phyloP scores from a whole-genome alignment of 139 green algal species.

The Chlorella sp. region DNA sequence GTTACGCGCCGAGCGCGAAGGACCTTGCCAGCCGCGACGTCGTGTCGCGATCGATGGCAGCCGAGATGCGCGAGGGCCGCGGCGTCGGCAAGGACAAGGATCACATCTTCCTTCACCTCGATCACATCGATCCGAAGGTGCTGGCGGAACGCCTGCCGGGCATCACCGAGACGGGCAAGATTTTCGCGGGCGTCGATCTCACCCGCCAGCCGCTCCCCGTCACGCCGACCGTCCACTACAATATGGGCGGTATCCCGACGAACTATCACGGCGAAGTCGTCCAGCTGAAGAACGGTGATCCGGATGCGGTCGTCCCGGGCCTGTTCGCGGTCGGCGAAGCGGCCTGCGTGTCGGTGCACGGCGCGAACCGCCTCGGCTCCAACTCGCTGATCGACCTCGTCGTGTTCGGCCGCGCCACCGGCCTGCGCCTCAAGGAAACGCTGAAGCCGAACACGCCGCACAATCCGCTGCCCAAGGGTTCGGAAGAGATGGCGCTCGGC shows the following conservation, averaged over 20 bases:
- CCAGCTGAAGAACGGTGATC: conserved; percentile 58
- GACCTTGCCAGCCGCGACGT: conserved; percentile 98
- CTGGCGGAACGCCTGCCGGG: conserved; percentile 96
- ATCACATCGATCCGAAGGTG: conserved; percentile 97
- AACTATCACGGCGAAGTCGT: conserved; percentile 87
- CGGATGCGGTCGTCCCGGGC: conserved; percentile 90
- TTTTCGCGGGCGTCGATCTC: conserved; percentile 93
- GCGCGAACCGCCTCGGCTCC: conserved; percentile 98
- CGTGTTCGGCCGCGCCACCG: conserved; percentile 97
- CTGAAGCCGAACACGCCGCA: conserved; percentile 87
- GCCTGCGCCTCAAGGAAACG: conserved; percentile 73
- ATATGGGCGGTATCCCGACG: conserved; percentile 99
- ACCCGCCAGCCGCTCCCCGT: conserved; percentile 76
- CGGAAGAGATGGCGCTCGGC: conserved; percentile 80
- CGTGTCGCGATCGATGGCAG: conserved; percentile 93
- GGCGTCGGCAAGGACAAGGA: conserved; percentile 82
- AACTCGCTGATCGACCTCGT: conserved; percentile 99
- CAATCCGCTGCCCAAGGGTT: conserved; percentile 73
- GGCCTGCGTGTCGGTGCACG: conserved; percentile 94
- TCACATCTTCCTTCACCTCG: conserved; percentile 99
- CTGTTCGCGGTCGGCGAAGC: conserved; percentile 96
- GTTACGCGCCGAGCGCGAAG: conserved; percentile 96
- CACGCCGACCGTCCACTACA: conserved; percentile 99
- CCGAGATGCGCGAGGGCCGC: conserved; percentile 90
- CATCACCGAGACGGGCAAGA: conserved; percentile 98